Evolutionary conservation across 768 basidiomycete genomes (phyloP).

Genomic region (Xerocomus spinulosus): DNA sequence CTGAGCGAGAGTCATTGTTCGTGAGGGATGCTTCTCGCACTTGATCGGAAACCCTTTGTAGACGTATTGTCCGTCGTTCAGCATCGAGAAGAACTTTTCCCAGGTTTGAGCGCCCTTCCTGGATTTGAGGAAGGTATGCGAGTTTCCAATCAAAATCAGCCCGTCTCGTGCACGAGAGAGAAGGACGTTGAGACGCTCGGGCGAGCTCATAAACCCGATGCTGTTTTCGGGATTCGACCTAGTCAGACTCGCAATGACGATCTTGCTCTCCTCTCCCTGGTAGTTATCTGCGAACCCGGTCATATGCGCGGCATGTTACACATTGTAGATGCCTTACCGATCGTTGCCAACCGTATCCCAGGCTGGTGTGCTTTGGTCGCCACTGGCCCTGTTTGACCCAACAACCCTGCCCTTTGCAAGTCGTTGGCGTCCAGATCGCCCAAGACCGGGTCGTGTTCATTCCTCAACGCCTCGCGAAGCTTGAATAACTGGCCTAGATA

Average conservation of each 20-base stretch:
- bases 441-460: conserved; percentile 43
- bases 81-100: conserved; percentile 43
- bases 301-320: background rate
- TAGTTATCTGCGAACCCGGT: conserved; percentile 53
- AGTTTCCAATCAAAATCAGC: conserved; percentile 64
- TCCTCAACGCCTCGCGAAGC: conserved; percentile 42
- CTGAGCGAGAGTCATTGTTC: conserved; percentile 32
- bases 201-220: conserved; percentile 70
- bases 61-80: conserved; percentile 41
- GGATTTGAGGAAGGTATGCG: conserved; percentile 53
- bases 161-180: conserved; percentile 65
- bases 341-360: conserved; percentile 56
- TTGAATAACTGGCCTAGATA: conserved; percentile 61
- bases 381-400: conserved; percentile 34
- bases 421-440: conserved; percentile 32
- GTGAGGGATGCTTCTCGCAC: conserved; percentile 53
- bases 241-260: conserved; percentile 59
- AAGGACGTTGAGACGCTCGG: conserved; percentile 70
- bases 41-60: conserved; percentile 58
- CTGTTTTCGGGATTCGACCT: conserved; percentile 51
- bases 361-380: conserved; percentile 35
- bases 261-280: conserved; percentile 71
- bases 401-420: conserved; percentile 52
- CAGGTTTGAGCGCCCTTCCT: conserved; percentile 52
- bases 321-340: conserved; percentile 41